A percentile compares a stretch with the other conserved stretches of the same genome.
Conservation (phyloP, 2,329 filamentous ascomycete genomes). For the Penicillium sp. region DNA sequence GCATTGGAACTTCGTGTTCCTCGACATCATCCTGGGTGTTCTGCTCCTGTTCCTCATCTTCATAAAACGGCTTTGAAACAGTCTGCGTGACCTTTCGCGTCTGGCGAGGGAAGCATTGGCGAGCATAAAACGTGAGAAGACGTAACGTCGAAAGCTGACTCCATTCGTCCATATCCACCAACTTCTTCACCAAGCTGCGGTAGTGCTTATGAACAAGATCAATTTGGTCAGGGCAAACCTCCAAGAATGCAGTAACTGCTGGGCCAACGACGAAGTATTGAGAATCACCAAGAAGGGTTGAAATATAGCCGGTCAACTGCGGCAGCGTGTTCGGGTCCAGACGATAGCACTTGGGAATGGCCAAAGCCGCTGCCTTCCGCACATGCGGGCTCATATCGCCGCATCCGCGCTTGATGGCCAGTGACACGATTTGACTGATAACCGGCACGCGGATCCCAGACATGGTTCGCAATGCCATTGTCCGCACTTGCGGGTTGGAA, state of each 20-base stretch:
- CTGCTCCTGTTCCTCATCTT: constrained; percentile 55
- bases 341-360: constrained; percentile 92
- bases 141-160: constrained; percentile 79
- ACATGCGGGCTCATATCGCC: constrained; percentile 94
- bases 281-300: constrained; percentile 74
- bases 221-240: constrained; percentile 80
- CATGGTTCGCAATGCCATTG: constrained; percentile 93
- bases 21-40: constrained; percentile 44
- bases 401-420: constrained; percentile 90
- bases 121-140: constrained; percentile 77
- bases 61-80: constrained; percentile 73
- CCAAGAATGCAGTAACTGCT: constrained; percentile 81
- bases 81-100: constrained; percentile 55
- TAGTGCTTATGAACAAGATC: constrained; percentile 92
- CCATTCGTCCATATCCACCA: constrained; percentile 99
- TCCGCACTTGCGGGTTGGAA: constrained; percentile 80
- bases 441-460: constrained; percentile 94
- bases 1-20: constrained; percentile 53
- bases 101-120: constrained; percentile 77
- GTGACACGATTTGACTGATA: constrained; percentile 92
- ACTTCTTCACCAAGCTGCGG: constrained; percentile 73
- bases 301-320: constrained; percentile 77
- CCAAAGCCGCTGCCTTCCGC: constrained; percentile 83
- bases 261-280: constrained; percentile 97
- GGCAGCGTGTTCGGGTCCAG: constrained; percentile 81